Percentiles rank a stretch among this genome's conserved stretches.
These are phyloP conservation scores for Serpula lacrymans DNA, from an alignment of 768 basidiomycete genomes.

Conservation along the genomic window DNA sequence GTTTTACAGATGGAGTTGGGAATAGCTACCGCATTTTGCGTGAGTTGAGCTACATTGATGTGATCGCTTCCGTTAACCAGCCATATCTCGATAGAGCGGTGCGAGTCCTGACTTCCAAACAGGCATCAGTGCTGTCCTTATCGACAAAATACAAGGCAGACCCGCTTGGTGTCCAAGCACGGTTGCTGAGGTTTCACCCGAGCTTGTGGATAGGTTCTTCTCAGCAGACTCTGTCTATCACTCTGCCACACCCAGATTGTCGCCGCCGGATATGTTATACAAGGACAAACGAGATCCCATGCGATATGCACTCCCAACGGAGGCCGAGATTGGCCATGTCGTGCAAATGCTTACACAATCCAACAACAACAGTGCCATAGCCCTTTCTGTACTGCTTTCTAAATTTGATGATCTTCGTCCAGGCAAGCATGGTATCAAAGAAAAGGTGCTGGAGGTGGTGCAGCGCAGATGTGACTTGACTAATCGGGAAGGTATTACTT, in stretches of 20 bases:
- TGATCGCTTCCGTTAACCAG: neutral
- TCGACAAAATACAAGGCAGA: conserved; percentile 46
- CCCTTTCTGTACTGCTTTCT: conserved; percentile 18
- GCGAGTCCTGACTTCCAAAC: conserved; percentile 80
- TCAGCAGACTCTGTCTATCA: conserved; percentile 46
- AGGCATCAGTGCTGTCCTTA: conserved; percentile 72
- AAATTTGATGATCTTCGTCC: conserved; percentile 18
- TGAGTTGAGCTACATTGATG: conserved; percentile 40
- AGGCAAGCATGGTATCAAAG: conserved; percentile 56
- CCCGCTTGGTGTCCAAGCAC: conserved; percentile 72
- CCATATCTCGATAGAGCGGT: conserved; percentile 48
- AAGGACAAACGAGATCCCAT: conserved; percentile 27
- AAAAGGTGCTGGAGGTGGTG: conserved; percentile 78
- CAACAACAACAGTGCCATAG: neutral
- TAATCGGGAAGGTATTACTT: conserved; percentile 45
- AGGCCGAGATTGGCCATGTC: conserved; percentile 63
- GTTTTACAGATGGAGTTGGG: conserved; percentile 82
- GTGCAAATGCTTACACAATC: conserved; percentile 42
- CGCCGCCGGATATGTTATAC: conserved; percentile 33
- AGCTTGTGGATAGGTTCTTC: conserved; percentile 69
- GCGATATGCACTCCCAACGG: conserved; percentile 68
- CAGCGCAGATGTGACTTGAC: conserved; percentile 61
- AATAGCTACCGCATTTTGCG: conserved; percentile 87
- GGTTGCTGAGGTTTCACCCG: conserved; percentile 56
- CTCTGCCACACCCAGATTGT: conserved; percentile 41